Percentiles rank a stretch among this genome's conserved stretches.
Evolutionary conservation across 768 basidiomycete species (phyloP).

Genomic region (Russula vinacea): DNA sequence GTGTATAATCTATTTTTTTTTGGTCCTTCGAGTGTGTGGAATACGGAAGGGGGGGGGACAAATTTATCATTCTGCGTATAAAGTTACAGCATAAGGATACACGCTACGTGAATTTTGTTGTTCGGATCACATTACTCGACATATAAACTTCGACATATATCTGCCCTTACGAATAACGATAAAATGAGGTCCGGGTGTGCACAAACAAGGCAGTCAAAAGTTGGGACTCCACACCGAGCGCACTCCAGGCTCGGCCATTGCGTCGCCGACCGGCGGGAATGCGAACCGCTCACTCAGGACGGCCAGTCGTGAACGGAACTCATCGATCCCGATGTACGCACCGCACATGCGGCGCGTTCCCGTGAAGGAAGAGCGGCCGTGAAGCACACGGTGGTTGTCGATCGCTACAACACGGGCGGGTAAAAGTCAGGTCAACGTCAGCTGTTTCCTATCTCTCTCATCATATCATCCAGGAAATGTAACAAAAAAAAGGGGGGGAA

Average conservation of each 20-base stretch:
- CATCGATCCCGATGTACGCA: slow-evolving; percentile 90
- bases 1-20: not conserved
- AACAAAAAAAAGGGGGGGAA: not conserved
- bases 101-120: not conserved
- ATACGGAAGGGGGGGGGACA: not conserved
- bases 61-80: not conserved
- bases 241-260: not conserved
- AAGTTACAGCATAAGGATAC: not conserved
- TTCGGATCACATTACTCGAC: not conserved
- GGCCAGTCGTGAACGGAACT: slow-evolving; percentile 76
- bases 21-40: not conserved
- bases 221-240: slow-evolving; percentile 31
- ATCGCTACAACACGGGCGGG: slow-evolving; percentile 52
- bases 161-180: not conserved
- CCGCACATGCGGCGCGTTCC: slow-evolving; percentile 93
- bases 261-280: slow-evolving; percentile 28
- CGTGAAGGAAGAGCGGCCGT: slow-evolving; percentile 87
- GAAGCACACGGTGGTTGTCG: slow-evolving; percentile 91
- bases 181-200: not conserved
- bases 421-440: not conserved
- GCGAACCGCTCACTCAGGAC: slow-evolving; percentile 62
- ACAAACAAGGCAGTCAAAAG: slow-evolving; percentile 18
- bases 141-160: not conserved
- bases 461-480: not conserved
- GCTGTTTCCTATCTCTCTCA: not conserved